Conservation (phyloP, 805 yeast species). For the Kuraishia borneana region DNA sequence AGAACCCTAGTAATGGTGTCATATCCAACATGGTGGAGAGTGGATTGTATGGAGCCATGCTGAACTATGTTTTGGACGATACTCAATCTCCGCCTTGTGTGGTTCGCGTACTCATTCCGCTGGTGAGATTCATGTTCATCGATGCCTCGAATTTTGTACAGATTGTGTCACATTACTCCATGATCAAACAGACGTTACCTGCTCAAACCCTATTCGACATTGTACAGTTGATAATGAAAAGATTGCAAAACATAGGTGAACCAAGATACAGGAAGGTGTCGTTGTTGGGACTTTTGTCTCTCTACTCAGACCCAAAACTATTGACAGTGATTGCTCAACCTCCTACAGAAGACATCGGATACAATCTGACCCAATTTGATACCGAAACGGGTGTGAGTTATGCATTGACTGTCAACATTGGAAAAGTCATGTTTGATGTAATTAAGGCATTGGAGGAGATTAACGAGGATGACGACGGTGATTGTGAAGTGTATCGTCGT, state of each 20-base stretch:
- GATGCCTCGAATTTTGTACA: slow-evolving; percentile 23
- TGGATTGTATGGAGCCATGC: slow-evolving; percentile 32
- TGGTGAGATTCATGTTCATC: slow-evolving; percentile 26
- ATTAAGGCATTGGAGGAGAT: slow-evolving; percentile 58
- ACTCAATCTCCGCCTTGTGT: slow-evolving; percentile 29
- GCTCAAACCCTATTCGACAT: slow-evolving; percentile 7
- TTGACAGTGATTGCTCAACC: not conserved
- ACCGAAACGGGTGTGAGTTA: slow-evolving; percentile 6
- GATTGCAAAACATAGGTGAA: slow-evolving; percentile 46
- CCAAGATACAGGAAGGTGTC: slow-evolving; percentile 59
- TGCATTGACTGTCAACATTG: slow-evolving; percentile 13
- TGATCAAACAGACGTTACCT: slow-evolving; percentile 5
- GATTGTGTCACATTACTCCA: slow-evolving; percentile 16
- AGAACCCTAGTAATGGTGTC: slow-evolving; percentile 11
- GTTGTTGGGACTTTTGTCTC: slow-evolving; percentile 16
- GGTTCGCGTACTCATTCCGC: slow-evolving; percentile 23
- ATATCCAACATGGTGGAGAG: slow-evolving; percentile 23
- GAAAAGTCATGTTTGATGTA: slow-evolving; percentile 13
- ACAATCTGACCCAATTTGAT: not conserved
- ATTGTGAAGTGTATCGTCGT: slow-evolving; percentile 40
- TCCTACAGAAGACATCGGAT: slow-evolving; percentile 1
- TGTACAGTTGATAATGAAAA: slow-evolving; percentile 14
- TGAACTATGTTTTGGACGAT: slow-evolving; percentile 28
- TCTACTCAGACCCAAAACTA: slow-evolving; percentile 17
- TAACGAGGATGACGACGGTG: slow-evolving; percentile 48